These are phyloP conservation scores for Penicillium diatomitis DNA, from an alignment of 495 filamentous ascomycete genomes.

Conservation along the genomic window DNA sequence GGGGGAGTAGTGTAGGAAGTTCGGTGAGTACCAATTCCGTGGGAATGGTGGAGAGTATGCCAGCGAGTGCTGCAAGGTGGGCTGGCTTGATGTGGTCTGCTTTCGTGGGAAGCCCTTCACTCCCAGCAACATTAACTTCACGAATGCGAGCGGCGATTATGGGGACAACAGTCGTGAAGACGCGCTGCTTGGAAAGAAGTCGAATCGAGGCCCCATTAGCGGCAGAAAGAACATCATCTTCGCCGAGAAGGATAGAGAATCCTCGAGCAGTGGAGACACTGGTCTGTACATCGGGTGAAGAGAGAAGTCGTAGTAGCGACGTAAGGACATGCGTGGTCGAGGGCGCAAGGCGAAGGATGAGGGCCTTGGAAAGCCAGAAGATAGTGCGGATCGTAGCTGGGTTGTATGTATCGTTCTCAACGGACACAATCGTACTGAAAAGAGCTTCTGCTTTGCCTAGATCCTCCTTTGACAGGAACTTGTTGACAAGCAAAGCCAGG, in stretches of 20 bases:
- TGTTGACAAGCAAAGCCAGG: slow-evolving; percentile 56
- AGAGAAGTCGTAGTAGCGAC: slow-evolving; percentile 48
- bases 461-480: slow-evolving; percentile 47
- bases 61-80: slow-evolving; percentile 57
- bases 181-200: slow-evolving; percentile 54
- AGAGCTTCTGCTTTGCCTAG: slow-evolving; percentile 24
- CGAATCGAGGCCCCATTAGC: slow-evolving; percentile 56
- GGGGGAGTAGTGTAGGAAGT: slow-evolving; percentile 49
- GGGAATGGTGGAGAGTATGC: slow-evolving; percentile 53
- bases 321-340: slow-evolving; percentile 40
- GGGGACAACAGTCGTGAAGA: slow-evolving; percentile 55
- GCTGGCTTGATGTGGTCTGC: slow-evolving; percentile 44
- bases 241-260: slow-evolving; percentile 51
- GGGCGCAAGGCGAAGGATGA: slow-evolving; percentile 41
- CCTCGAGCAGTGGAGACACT: slow-evolving; percentile 45
- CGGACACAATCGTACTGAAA: slow-evolving; percentile 27
- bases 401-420: slow-evolving; percentile 9
- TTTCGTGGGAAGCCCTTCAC: slow-evolving; percentile 1
- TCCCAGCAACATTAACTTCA: slow-evolving; percentile 28
- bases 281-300: slow-evolving; percentile 26
- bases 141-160: slow-evolving; percentile 47
- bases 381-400: slow-evolving; percentile 29
- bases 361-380: slow-evolving; percentile 48
- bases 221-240: slow-evolving; percentile 56
- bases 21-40: slow-evolving; percentile 51